A percentile compares a stretch with the other conserved stretches of the same genome.
phyloP scores from a whole-genome alignment of 2,329 filamentous ascomycete species.

The Cladophialophora psammophila region DNA sequence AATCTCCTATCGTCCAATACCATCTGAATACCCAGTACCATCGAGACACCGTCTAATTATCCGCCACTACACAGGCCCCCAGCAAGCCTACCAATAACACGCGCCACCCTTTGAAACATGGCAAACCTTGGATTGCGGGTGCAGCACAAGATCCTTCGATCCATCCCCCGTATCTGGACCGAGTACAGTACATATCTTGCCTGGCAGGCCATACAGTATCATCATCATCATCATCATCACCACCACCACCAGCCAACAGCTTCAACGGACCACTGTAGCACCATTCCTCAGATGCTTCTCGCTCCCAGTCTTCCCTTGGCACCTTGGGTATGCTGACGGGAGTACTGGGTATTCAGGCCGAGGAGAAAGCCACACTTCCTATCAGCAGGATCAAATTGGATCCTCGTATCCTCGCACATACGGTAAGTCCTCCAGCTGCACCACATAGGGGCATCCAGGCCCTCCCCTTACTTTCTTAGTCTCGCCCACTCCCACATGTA shows the following conservation, averaged over 20 bases:
- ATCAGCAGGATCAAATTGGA: neutral
- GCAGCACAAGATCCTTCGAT: neutral
- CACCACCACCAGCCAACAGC: neutral
- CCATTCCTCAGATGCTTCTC: neutral
- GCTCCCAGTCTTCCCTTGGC: neutral
- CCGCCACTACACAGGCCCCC: neutral
- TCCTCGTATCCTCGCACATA: neutral
- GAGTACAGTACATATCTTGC: neutral
- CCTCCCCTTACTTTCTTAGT: neutral
- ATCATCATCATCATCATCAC: neutral
- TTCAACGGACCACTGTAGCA: neutral
- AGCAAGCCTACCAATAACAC: neutral
- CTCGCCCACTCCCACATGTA: slow-evolving; percentile 2
- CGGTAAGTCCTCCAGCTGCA: slow-evolving; percentile 2
- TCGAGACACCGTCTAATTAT: neutral
- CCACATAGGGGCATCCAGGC: neutral
- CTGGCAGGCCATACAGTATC: neutral
- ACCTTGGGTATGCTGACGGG: neutral
- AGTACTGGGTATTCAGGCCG: neutral
- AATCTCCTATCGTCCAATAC: neutral
- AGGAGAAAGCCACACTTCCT: neutral
- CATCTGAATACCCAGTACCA: neutral
- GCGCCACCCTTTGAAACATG: neutral
- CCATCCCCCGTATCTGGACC: no score
- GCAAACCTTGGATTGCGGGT: slow-evolving; percentile 1